These are phyloP conservation scores for Bipolaris gigantea DNA, from an alignment of 2,329 filamentous ascomycete species.

Conservation along the genomic window DNA sequence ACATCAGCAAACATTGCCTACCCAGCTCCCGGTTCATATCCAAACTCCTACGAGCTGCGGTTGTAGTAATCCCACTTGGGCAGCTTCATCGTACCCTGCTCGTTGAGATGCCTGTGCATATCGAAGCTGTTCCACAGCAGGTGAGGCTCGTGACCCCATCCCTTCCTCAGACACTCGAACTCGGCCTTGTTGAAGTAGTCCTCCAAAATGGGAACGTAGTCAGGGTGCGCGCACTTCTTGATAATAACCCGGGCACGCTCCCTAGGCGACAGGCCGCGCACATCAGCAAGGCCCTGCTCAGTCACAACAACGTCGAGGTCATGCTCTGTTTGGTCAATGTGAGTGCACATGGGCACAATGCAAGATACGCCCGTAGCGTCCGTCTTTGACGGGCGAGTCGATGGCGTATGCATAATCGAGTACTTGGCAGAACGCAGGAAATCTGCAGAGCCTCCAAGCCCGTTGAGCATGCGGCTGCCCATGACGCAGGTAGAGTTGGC, in stretches of 20 bases:
- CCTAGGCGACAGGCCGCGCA: conserved; percentile 75
- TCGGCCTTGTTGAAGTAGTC: conserved; percentile 87
- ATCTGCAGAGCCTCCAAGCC: conserved; percentile 78
- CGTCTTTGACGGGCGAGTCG: conserved; percentile 75
- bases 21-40: not conserved
- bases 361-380: conserved; percentile 81
- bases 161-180: conserved; percentile 81
- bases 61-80: conserved; percentile 59
- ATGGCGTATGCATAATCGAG: conserved; percentile 92
- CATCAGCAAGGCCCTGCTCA: conserved; percentile 78
- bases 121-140: conserved; percentile 84
- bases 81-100: conserved; percentile 89
- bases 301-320: conserved; percentile 88
- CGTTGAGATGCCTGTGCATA: conserved; percentile 80
- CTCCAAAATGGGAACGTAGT: conserved; percentile 78
- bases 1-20: too few species aligned
- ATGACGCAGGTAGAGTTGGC: conserved; percentile 90
- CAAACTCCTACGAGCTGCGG: conserved; percentile 6
- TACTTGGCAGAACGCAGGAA: conserved; percentile 80
- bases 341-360: conserved; percentile 93
- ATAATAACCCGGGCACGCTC: conserved; percentile 86
- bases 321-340: conserved; percentile 91
- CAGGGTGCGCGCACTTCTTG: conserved; percentile 80
- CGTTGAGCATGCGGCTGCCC: conserved; percentile 85
- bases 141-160: conserved; percentile 88